These are phyloP conservation scores for Acorus gramineus DNA, from an alignment of 106 monocot genomes.

Conservation along the genomic window DNA sequence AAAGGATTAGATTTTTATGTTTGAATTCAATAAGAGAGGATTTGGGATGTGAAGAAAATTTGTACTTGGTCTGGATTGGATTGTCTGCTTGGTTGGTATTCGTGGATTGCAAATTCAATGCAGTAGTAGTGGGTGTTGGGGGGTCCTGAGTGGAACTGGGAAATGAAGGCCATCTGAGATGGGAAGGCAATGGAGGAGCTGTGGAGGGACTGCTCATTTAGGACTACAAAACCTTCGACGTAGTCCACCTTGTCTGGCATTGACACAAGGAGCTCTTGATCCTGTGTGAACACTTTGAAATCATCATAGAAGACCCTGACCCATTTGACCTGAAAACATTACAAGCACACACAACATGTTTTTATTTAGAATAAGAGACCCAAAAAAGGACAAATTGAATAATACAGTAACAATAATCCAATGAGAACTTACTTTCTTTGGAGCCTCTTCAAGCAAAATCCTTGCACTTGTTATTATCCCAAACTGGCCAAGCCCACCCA, in stretches of 20 bases:
- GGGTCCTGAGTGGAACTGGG: constrained; percentile 20
- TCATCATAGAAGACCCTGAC: constrained; percentile 23
- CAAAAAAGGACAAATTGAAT: too few relatives aligned
- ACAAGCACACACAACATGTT: too few relatives aligned
- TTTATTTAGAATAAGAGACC: too few relatives aligned
- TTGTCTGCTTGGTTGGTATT: constrained; percentile 15
- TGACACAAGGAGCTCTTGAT: constrained; percentile 23
- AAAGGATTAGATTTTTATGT: background rate
- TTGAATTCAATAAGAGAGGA: background rate
- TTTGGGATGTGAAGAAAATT: background rate
- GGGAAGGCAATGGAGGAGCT: constrained; percentile 65
- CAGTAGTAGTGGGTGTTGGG: constrained; percentile 46
- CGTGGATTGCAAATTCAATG: constrained; percentile 67
- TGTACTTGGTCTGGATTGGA: constrained; percentile 29
- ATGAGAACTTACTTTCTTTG: too few relatives aligned
- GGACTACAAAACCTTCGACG: constrained; percentile 69
- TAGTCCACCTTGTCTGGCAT: constrained; percentile 38
- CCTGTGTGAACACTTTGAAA: constrained; percentile 12
- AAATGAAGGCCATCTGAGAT: constrained; percentile 27
- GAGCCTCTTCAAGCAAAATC: too few relatives aligned
- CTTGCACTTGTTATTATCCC: too few relatives aligned
- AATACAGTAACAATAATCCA: too few relatives aligned
- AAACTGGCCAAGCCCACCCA: too few relatives aligned
- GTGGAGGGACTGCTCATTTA: constrained; percentile 54
- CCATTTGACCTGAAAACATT: constrained; percentile 17